Conservation (phyloP, 1,284 basidiomycete genomes). For the Papiliotrema fonsecae region DNA sequence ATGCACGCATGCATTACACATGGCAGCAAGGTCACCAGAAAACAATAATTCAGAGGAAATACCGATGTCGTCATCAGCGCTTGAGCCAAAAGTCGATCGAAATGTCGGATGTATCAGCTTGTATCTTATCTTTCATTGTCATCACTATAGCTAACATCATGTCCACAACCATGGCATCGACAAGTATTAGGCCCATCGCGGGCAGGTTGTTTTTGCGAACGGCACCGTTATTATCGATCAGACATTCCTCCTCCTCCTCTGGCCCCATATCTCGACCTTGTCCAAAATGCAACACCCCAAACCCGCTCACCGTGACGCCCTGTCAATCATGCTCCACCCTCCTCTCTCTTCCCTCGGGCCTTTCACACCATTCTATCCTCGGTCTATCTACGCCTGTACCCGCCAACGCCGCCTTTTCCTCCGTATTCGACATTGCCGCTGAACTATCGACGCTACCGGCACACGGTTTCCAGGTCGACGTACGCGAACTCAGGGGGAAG, state of each 20-base stretch:
- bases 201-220: too few relatives aligned
- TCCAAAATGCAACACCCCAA: constrained; percentile 24
- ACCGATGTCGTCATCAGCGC: background rate
- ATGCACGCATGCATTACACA: too few relatives aligned
- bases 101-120: too few relatives aligned
- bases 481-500: constrained; percentile 29
- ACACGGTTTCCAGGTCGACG: constrained; percentile 36
- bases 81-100: too few relatives aligned
- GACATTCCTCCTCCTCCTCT: background rate
- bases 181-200: too few relatives aligned
- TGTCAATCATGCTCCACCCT: constrained; percentile 37
- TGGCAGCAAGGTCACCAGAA: too few relatives aligned
- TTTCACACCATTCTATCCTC: constrained; percentile 41
- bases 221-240: too few relatives aligned
- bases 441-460: constrained; percentile 31
- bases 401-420: constrained; percentile 2
- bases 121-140: too few relatives aligned
- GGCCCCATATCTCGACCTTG: constrained; percentile 19
- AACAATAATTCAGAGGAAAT: background rate
- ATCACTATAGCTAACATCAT: too few relatives aligned
- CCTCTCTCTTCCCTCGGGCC: constrained; percentile 31
- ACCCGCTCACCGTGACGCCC: constrained; percentile 35
- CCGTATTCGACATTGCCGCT: constrained; percentile 19
- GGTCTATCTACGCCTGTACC: constrained; percentile 25
- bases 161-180: too few relatives aligned